Evolutionary conservation across 202 grass and related monocot species (phyloP), one percentile per base, ranked within the genome.

Genomic region (Miscanthus sacchariflorus): DNA sequence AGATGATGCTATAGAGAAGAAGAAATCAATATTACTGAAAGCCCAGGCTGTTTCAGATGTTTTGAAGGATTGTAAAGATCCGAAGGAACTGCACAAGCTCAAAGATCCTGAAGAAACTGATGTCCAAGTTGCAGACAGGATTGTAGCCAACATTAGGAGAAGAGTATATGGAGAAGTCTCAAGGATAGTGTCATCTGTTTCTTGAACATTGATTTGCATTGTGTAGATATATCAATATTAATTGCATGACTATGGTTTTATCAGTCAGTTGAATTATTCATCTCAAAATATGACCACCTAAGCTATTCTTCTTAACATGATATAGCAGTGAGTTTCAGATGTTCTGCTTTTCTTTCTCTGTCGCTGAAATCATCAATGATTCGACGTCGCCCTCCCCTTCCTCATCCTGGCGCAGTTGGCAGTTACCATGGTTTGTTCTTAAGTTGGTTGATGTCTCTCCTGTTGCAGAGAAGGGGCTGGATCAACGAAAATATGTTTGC

Each of bases 141-240:
- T 98, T 78, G 85, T 92, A 79, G 71, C 88, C 63, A 83, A 71
- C 72, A 90, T 98, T 82, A 98, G 90, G 73, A 93, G 86, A 81
- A 93, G 90, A 86, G 79, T 92, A 69, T 86, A 91, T 40, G 86
- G 90, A 23, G 85, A 80, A 21, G 52, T 28, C 52, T 77, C 50
- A 21, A 72, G 2, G 27, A 18, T 25, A 77, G 71, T 28, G 59
- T 28, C 78, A 70, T 59, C 65, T 24, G 33, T 71, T 78, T 63
- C 78, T 40, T 81, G 71, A 85, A 36, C 58, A 27, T 59, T 9
- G 24, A 59, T 61, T 72, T 78, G n/a, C 23, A 39, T 44, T 66
- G 13, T 35, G 33, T 19, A 38, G 30, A 70, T 23, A 23, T 14
- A 76, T 85, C 11, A 80, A 71, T 68, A 64, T 71, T 71, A 76